These are phyloP conservation scores for Aspergillus fijiensis DNA, from an alignment of 2,329 filamentous ascomycete genomes.

Conservation along the genomic window DNA sequence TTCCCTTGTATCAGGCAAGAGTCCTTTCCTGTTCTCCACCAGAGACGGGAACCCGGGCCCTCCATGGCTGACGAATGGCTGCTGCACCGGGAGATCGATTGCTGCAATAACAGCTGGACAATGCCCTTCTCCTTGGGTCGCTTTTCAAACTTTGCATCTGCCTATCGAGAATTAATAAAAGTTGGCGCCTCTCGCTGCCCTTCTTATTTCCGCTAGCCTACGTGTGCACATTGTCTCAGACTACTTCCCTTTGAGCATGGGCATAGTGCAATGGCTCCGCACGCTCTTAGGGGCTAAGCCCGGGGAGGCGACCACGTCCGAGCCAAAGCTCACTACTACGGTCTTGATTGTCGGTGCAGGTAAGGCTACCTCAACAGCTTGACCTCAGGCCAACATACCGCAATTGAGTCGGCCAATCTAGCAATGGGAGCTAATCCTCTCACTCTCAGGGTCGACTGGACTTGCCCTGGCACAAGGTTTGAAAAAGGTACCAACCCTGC, in stretches of 20 bases:
- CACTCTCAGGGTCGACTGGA: slow-evolving; percentile 39
- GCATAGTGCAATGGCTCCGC: not conserved
- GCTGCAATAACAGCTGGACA: not conserved
- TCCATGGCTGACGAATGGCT: not conserved
- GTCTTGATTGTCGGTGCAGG: slow-evolving; percentile 23
- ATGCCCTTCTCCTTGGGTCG: not conserved
- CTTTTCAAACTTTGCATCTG: not conserved
- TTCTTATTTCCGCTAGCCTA: not conserved
- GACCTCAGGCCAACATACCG: not conserved
- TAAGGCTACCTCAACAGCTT: not conserved
- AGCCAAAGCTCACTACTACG: slow-evolving; percentile 5
- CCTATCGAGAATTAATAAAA: not conserved
- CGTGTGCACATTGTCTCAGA: not conserved
- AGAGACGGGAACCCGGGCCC: not conserved
- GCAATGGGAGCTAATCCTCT: not conserved
- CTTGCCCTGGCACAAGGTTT: slow-evolving; percentile 44
- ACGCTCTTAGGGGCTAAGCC: not conserved
- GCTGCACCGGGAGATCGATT: not conserved
- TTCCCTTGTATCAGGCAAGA: not conserved
- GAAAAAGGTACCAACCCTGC: slow-evolving; percentile 32
- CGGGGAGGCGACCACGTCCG: not conserved
- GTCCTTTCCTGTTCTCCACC: not conserved
- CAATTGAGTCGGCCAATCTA: not conserved
- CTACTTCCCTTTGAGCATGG: not conserved
- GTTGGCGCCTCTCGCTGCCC: not conserved